Percentiles rank a stretch among this genome's conserved stretches.
Conservation (phyloP, 768 basidiomycete species). For the Fomitopsis serialis region DNA sequence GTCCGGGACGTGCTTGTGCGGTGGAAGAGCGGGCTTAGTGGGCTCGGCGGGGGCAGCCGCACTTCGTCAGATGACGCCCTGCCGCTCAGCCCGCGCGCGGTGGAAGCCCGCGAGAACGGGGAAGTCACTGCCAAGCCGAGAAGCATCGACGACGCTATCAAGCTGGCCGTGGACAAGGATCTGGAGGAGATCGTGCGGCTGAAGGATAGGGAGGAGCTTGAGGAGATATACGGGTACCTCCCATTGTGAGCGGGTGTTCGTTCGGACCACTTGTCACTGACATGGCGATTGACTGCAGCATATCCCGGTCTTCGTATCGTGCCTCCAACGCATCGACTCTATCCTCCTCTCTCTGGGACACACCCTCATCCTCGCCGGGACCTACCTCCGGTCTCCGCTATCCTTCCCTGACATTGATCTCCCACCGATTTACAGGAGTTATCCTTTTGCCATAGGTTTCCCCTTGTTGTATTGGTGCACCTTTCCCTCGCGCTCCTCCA, state of each 20-base stretch:
- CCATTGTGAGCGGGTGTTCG: conserved; percentile 51
- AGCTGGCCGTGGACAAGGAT: conserved; percentile 53
- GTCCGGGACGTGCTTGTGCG: conserved; percentile 33
- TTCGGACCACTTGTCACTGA: conserved; percentile 1
- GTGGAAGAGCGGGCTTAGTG: conserved; percentile 13
- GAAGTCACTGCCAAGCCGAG: background rate
- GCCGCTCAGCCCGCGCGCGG: conserved; percentile 10
- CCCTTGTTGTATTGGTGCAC: conserved; percentile 31
- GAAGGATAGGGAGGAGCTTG: conserved; percentile 69
- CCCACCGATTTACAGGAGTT: conserved; percentile 15
- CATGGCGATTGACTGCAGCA: conserved; percentile 35
- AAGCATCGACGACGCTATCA: conserved; percentile 20
- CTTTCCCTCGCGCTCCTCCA: conserved; percentile 57
- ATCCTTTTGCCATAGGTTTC: conserved; percentile 24
- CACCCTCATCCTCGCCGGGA: conserved; percentile 53
- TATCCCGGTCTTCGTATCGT: conserved; percentile 76
- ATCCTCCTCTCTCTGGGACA: conserved; percentile 67
- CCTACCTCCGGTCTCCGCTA: conserved; percentile 54
- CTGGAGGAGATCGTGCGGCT: conserved; percentile 59
- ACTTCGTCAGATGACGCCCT: conserved; percentile 9
- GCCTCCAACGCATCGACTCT: conserved; percentile 71
- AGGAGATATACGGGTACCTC: conserved; percentile 73
- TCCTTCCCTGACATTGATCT: conserved; percentile 16
- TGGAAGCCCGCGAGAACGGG: background rate
- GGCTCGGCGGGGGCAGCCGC: conserved; percentile 6